phyloP scores from a whole-genome alignment of 2,329 filamentous ascomycete species.

The Teratosphaeria viscida region DNA sequence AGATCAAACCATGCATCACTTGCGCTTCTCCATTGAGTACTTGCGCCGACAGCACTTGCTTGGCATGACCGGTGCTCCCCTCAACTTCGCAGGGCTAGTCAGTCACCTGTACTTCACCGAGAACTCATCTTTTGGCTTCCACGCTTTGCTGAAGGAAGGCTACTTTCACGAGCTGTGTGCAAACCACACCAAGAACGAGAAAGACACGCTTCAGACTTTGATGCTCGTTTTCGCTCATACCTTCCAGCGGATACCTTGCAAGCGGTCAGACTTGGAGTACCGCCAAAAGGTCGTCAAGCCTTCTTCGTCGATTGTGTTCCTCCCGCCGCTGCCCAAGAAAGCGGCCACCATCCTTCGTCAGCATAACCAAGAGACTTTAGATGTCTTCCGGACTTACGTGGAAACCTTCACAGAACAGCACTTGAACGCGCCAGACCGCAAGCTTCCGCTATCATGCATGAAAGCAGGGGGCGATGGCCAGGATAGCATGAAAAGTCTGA shows the following conservation, averaged over 20 bases:
- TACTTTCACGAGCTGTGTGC: constrained; percentile 58
- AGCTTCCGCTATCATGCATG: constrained; percentile 49
- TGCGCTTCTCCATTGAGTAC: constrained; percentile 74
- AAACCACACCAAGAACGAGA: constrained; percentile 41
- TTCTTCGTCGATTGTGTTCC: constrained; percentile 54
- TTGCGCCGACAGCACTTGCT: constrained; percentile 59
- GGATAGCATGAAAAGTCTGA: constrained; percentile 23
- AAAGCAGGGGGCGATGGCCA: constrained; percentile 29
- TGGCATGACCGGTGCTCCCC: constrained; percentile 47
- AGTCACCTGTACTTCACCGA: constrained; percentile 69
- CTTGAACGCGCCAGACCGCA: constrained; percentile 42
- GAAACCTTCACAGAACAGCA: constrained; percentile 59
- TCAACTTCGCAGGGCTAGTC: constrained; percentile 63
- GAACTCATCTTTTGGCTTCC: constrained; percentile 66
- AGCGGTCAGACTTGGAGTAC: constrained; percentile 38
- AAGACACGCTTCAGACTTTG: constrained; percentile 46
- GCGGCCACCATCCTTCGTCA: constrained; percentile 46
- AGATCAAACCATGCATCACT: constrained; percentile 61
- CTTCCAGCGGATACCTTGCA: constrained; percentile 51
- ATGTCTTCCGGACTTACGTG: constrained; percentile 59
- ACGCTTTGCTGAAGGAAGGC: constrained; percentile 59
- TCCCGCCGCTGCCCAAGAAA: constrained; percentile 51
- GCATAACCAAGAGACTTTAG: constrained; percentile 57
- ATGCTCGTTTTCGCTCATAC: constrained; percentile 61
- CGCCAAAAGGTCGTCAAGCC: constrained; percentile 41